Evolutionary conservation across 495 filamentous ascomycete species (phyloP), one percentile per base, ranked within the genome.

Genomic region (Aspergillus sparsus): DNA sequence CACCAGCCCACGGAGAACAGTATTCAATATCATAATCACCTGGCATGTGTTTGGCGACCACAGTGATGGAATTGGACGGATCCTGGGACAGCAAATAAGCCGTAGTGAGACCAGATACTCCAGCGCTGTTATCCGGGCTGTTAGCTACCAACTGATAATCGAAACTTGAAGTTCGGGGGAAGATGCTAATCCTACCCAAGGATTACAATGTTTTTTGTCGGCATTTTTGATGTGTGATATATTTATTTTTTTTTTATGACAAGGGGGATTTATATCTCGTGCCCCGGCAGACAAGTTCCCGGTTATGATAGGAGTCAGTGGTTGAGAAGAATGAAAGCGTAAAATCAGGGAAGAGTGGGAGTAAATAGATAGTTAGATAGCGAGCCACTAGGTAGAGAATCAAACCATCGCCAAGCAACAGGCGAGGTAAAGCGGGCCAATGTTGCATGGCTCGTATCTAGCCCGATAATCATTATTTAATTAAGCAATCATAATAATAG

Each of bases 11-110:
- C 0, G 94, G 94, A 15, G 90, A 95, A 3, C 91, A 87, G 71
- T 98, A 98, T 83, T 98, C 92, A 54, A 94, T 88, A 67, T 97
- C 93, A 76, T 96, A 97, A 77, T 98, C 94, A 37, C 94, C 94
- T 0, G 94, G 94, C 95, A 98, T 96, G 66, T 98, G 93, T 71
- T 97, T 97, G 21, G 92, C 91, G 3, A 93, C 79, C 27, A 98
- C 82, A 4, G 92, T 96, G 60, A 98, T 79, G 52, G 84, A 83
- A 65, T 86, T 87, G 21, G 82, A 73, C 4, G 79, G 70, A 64
- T 89, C 83, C 62, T 85, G 85, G 44, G 93, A 89, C 31, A 98
- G 83, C 15, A 90, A 74, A 36, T 96, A 83, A 7, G 95, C 94
- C 8, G 90, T 92, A n/a, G 94, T 98, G 55, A 98, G 82, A 53